Conservation (phyloP, 2,329 filamentous ascomycete genomes). For the Nakataea oryzae region DNA sequence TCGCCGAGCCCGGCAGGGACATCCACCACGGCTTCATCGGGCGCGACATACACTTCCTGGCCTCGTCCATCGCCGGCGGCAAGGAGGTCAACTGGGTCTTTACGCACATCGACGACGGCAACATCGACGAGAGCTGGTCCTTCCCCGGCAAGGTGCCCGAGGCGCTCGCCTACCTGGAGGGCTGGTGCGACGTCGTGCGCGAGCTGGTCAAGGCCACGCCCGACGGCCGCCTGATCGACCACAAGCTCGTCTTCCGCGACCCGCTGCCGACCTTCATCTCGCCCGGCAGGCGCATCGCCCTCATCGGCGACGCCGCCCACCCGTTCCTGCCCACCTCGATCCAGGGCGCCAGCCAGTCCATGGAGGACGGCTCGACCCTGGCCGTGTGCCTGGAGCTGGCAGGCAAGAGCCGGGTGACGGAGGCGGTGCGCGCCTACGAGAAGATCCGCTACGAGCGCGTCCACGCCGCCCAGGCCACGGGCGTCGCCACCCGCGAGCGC, state of each 20-base stretch:
- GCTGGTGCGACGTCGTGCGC: constrained; percentile 28
- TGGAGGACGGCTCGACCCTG: constrained; percentile 27
- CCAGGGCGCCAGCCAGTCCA: constrained; percentile 26
- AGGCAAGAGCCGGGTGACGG: constrained; percentile 21
- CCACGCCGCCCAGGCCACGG: constrained; percentile 33
- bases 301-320: constrained; percentile 29
- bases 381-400: constrained; percentile 26
- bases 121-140: constrained; percentile 35
- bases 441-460: constrained; percentile 35
- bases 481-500: constrained; percentile 33
- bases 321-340: constrained; percentile 26
- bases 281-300: constrained; percentile 19
- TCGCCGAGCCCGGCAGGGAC: constrained; percentile 35
- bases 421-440: constrained; percentile 31
- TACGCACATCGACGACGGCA: constrained; percentile 32
- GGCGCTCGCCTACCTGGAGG: constrained; percentile 28
- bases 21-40: constrained; percentile 39
- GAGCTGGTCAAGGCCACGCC: constrained; percentile 25
- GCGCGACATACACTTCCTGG: constrained; percentile 39
- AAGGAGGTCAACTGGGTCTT: constrained; percentile 43
- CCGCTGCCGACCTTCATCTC: constrained; percentile 21
- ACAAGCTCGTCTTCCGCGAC: constrained; percentile 23
- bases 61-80: constrained; percentile 39
- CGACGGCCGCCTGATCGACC: constrained; percentile 16
- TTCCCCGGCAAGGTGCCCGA: constrained; percentile 31